A percentile compares a stretch with the other conserved stretches of the same genome.
phyloP scores from a whole-genome alignment of 257 asterid genomes.

The Solanum virginianum region DNA sequence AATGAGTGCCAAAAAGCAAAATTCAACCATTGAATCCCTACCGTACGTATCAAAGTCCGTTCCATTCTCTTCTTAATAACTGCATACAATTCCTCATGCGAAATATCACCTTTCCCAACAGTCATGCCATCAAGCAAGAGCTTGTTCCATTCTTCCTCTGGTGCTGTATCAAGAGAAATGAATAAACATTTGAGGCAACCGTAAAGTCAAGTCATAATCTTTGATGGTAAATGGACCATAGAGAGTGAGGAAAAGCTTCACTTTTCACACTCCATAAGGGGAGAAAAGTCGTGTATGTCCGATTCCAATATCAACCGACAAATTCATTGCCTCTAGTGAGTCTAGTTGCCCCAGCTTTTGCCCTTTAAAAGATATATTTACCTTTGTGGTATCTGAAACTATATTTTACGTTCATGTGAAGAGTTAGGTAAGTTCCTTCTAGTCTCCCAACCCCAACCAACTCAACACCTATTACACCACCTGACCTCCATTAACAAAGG shows the following conservation, averaged over 20 bases:
- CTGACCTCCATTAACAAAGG: not conserved
- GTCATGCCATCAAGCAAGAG: constrained; percentile 54
- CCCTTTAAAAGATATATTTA: not conserved
- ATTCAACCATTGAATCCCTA: constrained; percentile 8
- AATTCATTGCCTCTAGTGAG: not conserved
- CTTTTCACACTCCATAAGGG: not conserved
- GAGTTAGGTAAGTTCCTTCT: not conserved
- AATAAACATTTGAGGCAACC: not conserved
- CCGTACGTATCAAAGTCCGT: constrained; percentile 82
- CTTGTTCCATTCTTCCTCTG: constrained; percentile 78
- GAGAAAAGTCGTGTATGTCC: not conserved
- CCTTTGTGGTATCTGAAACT: not conserved
- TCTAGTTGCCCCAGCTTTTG: not conserved
- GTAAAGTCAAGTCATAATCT: not conserved
- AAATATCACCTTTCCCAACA: constrained; percentile 65
- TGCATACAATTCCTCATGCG: constrained; percentile 50
- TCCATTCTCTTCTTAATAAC: constrained; percentile 83
- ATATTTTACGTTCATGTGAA: not conserved
- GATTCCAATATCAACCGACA: not conserved
- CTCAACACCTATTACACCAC: not conserved
- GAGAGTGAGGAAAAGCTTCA: not conserved
- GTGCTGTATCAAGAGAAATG: constrained; percentile 30
- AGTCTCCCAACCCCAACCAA: not conserved
- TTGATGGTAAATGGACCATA: not conserved
- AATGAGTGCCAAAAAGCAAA: not conserved